Conservation (phyloP, 2,329 filamentous ascomycete genomes). For the Colletotrichum sp. region DNA sequence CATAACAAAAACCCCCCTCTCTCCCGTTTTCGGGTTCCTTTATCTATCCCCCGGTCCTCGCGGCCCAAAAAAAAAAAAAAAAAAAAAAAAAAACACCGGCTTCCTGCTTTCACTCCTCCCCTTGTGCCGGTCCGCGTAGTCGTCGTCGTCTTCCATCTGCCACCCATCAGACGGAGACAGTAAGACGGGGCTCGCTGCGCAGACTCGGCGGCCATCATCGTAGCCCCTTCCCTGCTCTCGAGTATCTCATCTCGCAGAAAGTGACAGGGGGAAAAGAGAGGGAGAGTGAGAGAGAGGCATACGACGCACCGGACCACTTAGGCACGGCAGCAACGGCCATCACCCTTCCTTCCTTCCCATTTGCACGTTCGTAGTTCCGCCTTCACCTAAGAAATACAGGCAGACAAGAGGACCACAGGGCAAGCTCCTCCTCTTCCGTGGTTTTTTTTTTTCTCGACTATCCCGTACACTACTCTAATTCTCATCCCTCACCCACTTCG, state of each 20-base stretch:
- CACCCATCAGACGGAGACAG: background rate
- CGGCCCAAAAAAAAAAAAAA: too few relatives aligned
- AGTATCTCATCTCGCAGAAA: background rate
- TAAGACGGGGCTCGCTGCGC: background rate
- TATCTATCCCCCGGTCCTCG: too few relatives aligned
- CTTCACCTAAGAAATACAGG: too few relatives aligned
- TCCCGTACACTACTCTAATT: too few relatives aligned
- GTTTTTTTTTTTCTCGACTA: background rate
- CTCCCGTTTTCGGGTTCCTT: too few relatives aligned
- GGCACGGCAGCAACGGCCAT: background rate
- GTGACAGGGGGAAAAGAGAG: background rate
- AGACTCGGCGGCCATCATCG: background rate
- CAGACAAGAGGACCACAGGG: background rate
- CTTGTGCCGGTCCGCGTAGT: background rate
- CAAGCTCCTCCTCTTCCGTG: background rate
- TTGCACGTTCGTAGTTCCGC: too few relatives aligned
- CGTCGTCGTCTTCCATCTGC: background rate
- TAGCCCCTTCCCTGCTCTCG: background rate
- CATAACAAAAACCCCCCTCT: too few relatives aligned
- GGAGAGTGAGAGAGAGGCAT: background rate
- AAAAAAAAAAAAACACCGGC: background rate
- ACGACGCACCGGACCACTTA: background rate
- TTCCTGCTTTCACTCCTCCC: background rate
- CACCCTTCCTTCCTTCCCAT: too few relatives aligned
- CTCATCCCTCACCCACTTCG: too few relatives aligned